A percentile compares a stretch with the other conserved stretches of the same genome.
Conservation (phyloP, 306 rosid species). For the Vicia sativa region DNA sequence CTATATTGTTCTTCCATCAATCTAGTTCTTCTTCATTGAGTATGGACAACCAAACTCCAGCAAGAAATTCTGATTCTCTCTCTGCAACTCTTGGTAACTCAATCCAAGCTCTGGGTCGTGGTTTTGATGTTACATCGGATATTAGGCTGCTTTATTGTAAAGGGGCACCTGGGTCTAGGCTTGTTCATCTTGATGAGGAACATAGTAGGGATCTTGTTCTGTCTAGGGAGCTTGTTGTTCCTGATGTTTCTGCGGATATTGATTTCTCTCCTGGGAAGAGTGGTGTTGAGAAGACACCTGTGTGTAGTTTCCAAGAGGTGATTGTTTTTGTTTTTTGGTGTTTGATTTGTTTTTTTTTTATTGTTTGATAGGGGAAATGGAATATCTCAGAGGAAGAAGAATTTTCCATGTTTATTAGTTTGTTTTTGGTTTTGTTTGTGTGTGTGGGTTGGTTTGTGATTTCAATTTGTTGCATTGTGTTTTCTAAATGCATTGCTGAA, state of each 20-base stretch:
- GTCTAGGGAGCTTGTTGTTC: conserved; percentile 55
- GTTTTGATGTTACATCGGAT: conserved; percentile 95
- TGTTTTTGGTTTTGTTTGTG: conserved; percentile 29
- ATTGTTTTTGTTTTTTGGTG: conserved; percentile 31
- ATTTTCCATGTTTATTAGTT: conserved; percentile 22
- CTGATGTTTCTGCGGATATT: conserved; percentile 69
- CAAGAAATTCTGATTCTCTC: conserved; percentile 58
- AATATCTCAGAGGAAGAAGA: neutral
- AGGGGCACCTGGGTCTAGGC: conserved; percentile 90
- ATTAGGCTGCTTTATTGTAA: conserved; percentile 92
- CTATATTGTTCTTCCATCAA: neutral
- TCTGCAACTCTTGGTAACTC: conserved; percentile 69
- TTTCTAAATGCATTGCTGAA: conserved; percentile 30
- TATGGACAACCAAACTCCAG: conserved; percentile 46
- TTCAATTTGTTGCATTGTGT: conserved; percentile 30
- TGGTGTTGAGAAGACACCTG: conserved; percentile 49
- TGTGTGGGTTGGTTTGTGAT: conserved; percentile 21
- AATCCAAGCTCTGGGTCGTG: conserved; percentile 93
- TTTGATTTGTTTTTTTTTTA: neutral
- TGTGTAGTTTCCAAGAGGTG: conserved; percentile 78
- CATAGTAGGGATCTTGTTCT: conserved; percentile 62
- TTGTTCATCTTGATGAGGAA: conserved; percentile 63
- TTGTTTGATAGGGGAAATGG: conserved; percentile 29
- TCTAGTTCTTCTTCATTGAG: conserved; percentile 19
- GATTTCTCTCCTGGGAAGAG: conserved; percentile 51